Evolutionary conservation across 1,284 basidiomycete species (phyloP).

Genomic region (Rhizopogon hawkerae): DNA sequence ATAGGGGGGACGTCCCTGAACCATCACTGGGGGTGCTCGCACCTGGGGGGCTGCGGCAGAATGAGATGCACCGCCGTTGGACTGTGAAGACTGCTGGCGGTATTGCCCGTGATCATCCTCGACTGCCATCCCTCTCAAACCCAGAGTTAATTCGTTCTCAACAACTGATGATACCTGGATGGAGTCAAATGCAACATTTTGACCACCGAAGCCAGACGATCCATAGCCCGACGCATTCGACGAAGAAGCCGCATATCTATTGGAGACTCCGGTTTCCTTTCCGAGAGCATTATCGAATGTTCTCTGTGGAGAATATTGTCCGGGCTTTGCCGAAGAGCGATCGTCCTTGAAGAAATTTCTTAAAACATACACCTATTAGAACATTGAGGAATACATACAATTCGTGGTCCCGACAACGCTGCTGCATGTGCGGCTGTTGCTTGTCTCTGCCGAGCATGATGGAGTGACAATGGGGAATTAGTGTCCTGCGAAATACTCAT

Average conservation of each 20-base stretch:
- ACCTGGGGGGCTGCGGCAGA: conserved; percentile 24
- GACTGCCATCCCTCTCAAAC: conserved; percentile 58
- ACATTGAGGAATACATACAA: conserved; percentile 29
- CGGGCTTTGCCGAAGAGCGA: conserved; percentile 37
- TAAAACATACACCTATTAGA: conserved; percentile 9
- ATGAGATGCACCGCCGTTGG: conserved; percentile 18
- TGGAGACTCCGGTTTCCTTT: conserved; percentile 32
- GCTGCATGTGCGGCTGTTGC: conserved; percentile 32
- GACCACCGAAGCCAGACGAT: conserved; percentile 28
- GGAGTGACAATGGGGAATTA: conserved; percentile 31
- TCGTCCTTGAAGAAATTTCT: conserved; percentile 37
- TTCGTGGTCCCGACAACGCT: conserved; percentile 33
- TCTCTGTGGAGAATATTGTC: conserved; percentile 46
- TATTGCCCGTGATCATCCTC: conserved; percentile 49
- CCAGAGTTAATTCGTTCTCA: conserved; percentile 47
- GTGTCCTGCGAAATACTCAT: conserved; percentile 25
- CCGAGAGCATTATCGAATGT: conserved; percentile 37
- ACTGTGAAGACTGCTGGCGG: conserved; percentile 21
- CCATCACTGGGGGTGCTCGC: conserved; percentile 33
- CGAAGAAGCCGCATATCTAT: conserved; percentile 38
- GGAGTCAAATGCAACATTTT: conserved; percentile 36
- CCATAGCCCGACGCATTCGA: conserved; percentile 33
- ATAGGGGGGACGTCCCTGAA: conserved; percentile 42
- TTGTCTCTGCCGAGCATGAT: conserved; percentile 45
- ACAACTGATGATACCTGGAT: conserved; percentile 34